A percentile compares a stretch with the other conserved stretches of the same genome.
These are phyloP conservation scores for Russula foetens DNA, from an alignment of 768 basidiomycete genomes.

Conservation along the genomic window DNA sequence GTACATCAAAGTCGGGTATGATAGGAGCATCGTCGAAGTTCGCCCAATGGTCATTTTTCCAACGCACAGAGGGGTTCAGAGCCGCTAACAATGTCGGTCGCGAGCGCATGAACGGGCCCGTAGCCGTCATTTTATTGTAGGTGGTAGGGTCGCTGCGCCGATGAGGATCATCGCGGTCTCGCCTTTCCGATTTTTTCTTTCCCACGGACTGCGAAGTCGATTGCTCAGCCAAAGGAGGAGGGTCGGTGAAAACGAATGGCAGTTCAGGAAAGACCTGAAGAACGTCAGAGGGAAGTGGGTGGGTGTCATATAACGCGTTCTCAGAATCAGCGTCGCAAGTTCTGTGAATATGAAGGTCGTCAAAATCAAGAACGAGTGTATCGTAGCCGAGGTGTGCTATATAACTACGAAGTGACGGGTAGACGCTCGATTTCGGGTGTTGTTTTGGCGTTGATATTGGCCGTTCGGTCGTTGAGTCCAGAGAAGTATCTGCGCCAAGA, in stretches of 20 bases:
- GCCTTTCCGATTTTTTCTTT: constrained; percentile 36
- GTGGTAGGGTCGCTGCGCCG: constrained; percentile 74
- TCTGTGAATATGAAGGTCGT: constrained; percentile 32
- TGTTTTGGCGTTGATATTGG: neutral
- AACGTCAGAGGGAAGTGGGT: constrained; percentile 38
- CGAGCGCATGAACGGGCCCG: constrained; percentile 67
- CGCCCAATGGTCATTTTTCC: constrained; percentile 55
- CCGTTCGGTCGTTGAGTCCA: constrained; percentile 5
- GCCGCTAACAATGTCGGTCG: constrained; percentile 83
- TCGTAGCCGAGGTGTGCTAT: constrained; percentile 39
- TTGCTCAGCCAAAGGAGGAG: constrained; percentile 16
- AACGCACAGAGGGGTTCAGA: constrained; percentile 72
- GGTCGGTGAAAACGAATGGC: constrained; percentile 48
- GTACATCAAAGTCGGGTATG: constrained; percentile 12
- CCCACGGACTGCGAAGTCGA: constrained; percentile 20
- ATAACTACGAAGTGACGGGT: constrained; percentile 50
- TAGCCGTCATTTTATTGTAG: constrained; percentile 66
- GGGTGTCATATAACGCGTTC: constrained; percentile 20
- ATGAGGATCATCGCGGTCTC: constrained; percentile 60
- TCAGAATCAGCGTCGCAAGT: neutral
- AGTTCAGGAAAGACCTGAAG: constrained; percentile 82
- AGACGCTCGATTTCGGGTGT: constrained; percentile 39
- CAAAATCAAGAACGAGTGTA: constrained; percentile 47
- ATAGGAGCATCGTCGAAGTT: constrained; percentile 41
- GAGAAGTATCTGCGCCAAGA: neutral